Conservation (phyloP, 352 stramenopile species). For the Globisporangium carolinianum region DNA sequence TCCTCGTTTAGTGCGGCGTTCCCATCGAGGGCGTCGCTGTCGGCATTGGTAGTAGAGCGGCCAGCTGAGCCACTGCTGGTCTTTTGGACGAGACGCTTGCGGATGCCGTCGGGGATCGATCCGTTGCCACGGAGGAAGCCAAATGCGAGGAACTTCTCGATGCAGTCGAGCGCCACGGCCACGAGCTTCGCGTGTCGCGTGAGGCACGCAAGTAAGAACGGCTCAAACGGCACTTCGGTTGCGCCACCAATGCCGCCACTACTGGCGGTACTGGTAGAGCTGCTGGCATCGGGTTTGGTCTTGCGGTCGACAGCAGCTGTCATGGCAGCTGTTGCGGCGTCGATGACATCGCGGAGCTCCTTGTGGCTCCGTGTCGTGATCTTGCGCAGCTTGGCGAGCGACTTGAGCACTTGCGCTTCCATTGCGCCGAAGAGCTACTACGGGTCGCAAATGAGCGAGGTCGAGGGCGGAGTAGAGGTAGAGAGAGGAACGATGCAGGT, state of each 20-base stretch:
- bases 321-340: conserved; percentile 41
- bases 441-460: no score
- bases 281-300: conserved; percentile 10
- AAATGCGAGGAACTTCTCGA: conserved; percentile 89
- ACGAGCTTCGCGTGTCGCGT: conserved; percentile 75
- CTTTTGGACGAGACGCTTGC: conserved; percentile 61
- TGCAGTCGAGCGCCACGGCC: conserved; percentile 75
- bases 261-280: neutral
- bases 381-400: conserved; percentile 75
- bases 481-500: no score
- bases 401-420: conserved; percentile 65
- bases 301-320: conserved; percentile 27
- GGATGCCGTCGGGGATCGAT: conserved; percentile 50
- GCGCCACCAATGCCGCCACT: conserved; percentile 20
- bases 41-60: conserved; percentile 11
- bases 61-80: conserved; percentile 7
- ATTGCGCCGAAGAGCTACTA: conserved; percentile 14
- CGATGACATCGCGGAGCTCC: conserved; percentile 65
- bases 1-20: conserved; percentile 28
- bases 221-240: conserved; percentile 61
- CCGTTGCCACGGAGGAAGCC: conserved; percentile 70
- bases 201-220: conserved; percentile 65
- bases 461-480: no score
- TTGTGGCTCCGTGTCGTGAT: conserved; percentile 61
- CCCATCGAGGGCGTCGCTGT: conserved; percentile 12